A percentile compares a stretch with the other conserved stretches of the same genome.
phyloP scores from a whole-genome alignment of 1,284 basidiomycete species.

The Irpex lacteus region DNA sequence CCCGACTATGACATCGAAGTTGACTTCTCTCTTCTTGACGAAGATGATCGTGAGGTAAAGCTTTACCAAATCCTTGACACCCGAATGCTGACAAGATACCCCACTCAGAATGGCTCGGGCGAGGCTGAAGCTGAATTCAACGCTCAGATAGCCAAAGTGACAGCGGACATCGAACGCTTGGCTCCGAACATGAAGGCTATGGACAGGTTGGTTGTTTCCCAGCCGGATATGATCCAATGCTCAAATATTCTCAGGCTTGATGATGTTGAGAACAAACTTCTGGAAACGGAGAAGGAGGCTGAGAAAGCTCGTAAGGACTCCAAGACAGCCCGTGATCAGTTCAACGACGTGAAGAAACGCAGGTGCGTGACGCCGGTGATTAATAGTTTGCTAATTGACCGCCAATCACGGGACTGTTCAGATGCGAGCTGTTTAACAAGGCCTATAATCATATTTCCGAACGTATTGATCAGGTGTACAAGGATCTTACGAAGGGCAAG shows the following conservation, averaged over 20 bases:
- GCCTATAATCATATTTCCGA: conserved; percentile 97
- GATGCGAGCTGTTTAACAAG: conserved; percentile 90
- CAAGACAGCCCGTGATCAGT: conserved; percentile 86
- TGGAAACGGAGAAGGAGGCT: conserved; percentile 73
- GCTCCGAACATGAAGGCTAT: conserved; percentile 97
- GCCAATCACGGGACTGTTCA: conserved; percentile 19
- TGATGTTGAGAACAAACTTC: conserved; percentile 82
- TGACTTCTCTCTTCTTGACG: conserved; percentile 79
- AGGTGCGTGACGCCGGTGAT: conserved; percentile 41
- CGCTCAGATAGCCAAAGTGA: conserved; percentile 70
- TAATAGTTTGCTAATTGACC: neutral
- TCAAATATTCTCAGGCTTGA: conserved; percentile 58
- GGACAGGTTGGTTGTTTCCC: conserved; percentile 55
- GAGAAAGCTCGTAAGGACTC: conserved; percentile 82
- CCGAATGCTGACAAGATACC: neutral
- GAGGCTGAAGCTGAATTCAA: conserved; percentile 78
- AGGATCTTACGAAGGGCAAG: conserved; percentile 95
- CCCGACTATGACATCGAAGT: conserved; percentile 90
- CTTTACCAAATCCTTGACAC: neutral
- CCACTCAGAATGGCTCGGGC: conserved; percentile 56
- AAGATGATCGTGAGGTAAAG: conserved; percentile 76
- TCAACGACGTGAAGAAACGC: conserved; percentile 83
- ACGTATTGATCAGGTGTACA: conserved; percentile 94
- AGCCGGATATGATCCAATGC: conserved; percentile 4
- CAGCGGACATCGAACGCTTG: conserved; percentile 88